phyloP scores from a whole-genome alignment of 2,329 filamentous ascomycete species.

The Parastagonospora avenae region DNA sequence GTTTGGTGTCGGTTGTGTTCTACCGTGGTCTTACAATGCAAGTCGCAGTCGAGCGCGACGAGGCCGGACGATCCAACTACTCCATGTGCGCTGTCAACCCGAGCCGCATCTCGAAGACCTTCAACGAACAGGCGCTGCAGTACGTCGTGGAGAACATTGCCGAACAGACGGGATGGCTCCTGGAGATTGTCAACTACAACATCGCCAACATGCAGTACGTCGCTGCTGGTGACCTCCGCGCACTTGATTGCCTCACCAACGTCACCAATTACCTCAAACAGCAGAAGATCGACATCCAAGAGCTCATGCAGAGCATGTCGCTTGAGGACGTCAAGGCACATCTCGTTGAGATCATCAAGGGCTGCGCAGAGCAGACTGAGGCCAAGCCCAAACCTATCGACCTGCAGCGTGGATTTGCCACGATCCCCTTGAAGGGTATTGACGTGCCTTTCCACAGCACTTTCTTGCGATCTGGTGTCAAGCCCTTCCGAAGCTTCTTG shows the following conservation, averaged over 20 bases:
- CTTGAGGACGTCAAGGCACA: slow-evolving; percentile 91
- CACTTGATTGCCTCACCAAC: slow-evolving; percentile 70
- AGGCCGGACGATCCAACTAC: slow-evolving; percentile 92
- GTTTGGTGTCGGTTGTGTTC: slow-evolving; percentile 96
- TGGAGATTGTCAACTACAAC: slow-evolving; percentile 98
- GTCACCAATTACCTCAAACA: slow-evolving; percentile 95
- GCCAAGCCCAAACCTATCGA: slow-evolving; percentile 87
- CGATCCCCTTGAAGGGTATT: slow-evolving; percentile 94
- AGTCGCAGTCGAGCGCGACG: slow-evolving; percentile 96
- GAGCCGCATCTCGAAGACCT: slow-evolving; percentile 96
- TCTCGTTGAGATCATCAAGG: slow-evolving; percentile 87
- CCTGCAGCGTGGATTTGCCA: slow-evolving; percentile 93
- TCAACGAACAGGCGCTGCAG: slow-evolving; percentile 95
- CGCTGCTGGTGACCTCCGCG: slow-evolving; percentile 69
- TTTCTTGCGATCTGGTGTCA: slow-evolving; percentile 96
- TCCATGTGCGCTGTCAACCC: slow-evolving; percentile 99
- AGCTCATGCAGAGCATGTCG: slow-evolving; percentile 82
- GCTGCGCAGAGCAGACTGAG: slow-evolving; percentile 83
- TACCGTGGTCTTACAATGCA: slow-evolving; percentile 99
- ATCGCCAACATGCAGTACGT: slow-evolving; percentile 74
- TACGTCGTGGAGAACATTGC: slow-evolving; percentile 96
- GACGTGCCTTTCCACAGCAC: slow-evolving; percentile 99
- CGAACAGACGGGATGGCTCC: slow-evolving; percentile 90
- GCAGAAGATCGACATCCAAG: slow-evolving; percentile 96
- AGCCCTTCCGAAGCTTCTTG: slow-evolving; percentile 97